Evolutionary conservation across 78 protist species (phyloP).

Genomic region (Dictyostelium intermedium): DNA sequence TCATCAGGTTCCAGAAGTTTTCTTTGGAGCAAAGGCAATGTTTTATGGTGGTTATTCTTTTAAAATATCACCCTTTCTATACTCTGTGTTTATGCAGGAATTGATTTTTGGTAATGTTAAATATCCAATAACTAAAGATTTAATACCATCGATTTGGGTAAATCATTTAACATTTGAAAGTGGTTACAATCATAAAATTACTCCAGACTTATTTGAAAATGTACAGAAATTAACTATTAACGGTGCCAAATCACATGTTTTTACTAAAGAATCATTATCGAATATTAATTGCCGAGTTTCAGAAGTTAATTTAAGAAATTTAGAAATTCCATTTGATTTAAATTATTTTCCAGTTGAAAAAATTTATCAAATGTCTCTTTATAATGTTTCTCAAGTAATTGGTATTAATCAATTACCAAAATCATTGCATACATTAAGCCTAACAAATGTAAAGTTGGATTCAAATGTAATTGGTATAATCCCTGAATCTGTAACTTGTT

Average conservation of each 20-base stretch:
- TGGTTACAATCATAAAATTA: background rate
- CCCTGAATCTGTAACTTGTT: background rate
- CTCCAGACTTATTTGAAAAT: background rate
- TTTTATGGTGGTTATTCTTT: background rate
- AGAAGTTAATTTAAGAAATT: background rate
- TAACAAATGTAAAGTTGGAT: background rate
- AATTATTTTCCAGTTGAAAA: background rate
- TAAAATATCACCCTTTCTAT: background rate
- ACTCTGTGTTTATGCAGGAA: background rate
- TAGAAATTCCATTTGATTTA: background rate
- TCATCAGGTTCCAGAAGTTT: background rate
- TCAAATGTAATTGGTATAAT: background rate
- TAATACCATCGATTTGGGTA: background rate
- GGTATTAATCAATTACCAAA: background rate
- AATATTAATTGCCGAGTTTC: background rate
- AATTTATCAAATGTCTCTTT: background rate
- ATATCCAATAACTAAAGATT: background rate
- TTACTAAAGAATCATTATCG: background rate
- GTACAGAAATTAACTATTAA: background rate
- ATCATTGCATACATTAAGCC: background rate
- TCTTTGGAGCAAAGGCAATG: background rate
- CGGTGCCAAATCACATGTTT: background rate
- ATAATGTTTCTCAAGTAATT: background rate
- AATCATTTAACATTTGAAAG: background rate
- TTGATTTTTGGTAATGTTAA: background rate